Evolutionary conservation across 2,329 filamentous ascomycete species (phyloP).

Genomic region (Hymenoscyphus infarciens): DNA sequence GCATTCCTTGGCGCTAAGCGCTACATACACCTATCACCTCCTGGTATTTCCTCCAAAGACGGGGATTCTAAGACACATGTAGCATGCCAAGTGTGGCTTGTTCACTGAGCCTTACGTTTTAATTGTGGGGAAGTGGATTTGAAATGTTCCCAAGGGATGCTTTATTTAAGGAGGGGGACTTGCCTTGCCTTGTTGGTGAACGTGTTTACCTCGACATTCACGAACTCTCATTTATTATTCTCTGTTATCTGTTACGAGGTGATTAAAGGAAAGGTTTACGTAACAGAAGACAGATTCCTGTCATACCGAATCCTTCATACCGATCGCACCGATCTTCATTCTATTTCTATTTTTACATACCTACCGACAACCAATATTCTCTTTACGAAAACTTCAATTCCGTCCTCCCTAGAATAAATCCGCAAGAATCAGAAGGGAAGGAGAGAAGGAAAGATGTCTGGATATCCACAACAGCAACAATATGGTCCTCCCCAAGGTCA

Average conservation of each 20-base stretch:
- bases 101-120: slow-evolving; percentile 1
- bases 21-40: not conserved
- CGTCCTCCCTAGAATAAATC: too few species aligned
- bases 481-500: not conserved
- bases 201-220: not conserved
- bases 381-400: not conserved
- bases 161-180: not conserved
- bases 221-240: not conserved
- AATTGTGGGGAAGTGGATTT: not conserved
- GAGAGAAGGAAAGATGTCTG: not conserved
- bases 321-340: not conserved
- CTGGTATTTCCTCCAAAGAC: not conserved
- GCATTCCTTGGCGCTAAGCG: not conserved
- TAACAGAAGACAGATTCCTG: too few species aligned
- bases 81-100: not conserved
- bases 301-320: too few species aligned
- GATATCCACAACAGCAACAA: slow-evolving; percentile 1
- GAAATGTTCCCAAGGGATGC: not conserved
- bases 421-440: not conserved
- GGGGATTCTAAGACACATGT: not conserved
- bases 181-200: not conserved
- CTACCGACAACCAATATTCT: not conserved
- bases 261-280: not conserved
- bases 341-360: not conserved
- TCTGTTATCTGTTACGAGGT: not conserved